Conservation (phyloP, 345 rosid species). For the Arabis alpina region DNA sequence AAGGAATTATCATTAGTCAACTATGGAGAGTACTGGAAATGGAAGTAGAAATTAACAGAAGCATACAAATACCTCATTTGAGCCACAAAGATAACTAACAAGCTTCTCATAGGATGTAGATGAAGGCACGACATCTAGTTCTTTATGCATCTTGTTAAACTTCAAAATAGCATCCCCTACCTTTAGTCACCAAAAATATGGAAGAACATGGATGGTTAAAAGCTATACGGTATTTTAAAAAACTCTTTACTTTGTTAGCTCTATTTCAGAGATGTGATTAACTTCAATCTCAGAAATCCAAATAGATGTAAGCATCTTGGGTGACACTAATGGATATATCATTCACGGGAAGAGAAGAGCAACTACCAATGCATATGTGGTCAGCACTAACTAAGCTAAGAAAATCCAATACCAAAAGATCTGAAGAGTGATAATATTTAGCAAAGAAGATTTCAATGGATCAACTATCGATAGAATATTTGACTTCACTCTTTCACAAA, state of each 20-base stretch:
- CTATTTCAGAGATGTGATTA: conserved; percentile 12
- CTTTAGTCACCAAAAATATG: conserved; percentile 45
- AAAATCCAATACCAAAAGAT: too few relatives aligned
- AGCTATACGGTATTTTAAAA: conserved; percentile 12
- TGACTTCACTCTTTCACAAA: too few relatives aligned
- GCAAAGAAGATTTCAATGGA: too few relatives aligned
- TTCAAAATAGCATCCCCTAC: conserved; percentile 61
- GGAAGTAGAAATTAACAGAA: conserved; percentile 14
- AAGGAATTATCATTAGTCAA: conserved; percentile 32
- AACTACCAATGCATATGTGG: conserved; percentile 9
- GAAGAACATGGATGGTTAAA: conserved; percentile 28
- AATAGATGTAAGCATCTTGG: conserved; percentile 13
- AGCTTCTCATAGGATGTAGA: conserved; percentile 65
- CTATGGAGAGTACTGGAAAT: neutral
- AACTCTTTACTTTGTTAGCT: conserved; percentile 9
- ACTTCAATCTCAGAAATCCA: conserved; percentile 19
- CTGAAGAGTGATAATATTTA: too few relatives aligned
- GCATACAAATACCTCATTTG: conserved; percentile 54
- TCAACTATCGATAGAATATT: too few relatives aligned
- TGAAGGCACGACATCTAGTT: conserved; percentile 60
- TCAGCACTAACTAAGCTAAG: too few relatives aligned
- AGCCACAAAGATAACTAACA: conserved; percentile 54
- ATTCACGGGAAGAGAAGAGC: neutral
- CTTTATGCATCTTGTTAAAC: conserved; percentile 62
- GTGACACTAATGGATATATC: conserved; percentile 5